A percentile compares a stretch with the other conserved stretches of the same genome.
Conservation (phyloP, 495 filamentous ascomycete species). For the Bryoglossum gracile region DNA sequence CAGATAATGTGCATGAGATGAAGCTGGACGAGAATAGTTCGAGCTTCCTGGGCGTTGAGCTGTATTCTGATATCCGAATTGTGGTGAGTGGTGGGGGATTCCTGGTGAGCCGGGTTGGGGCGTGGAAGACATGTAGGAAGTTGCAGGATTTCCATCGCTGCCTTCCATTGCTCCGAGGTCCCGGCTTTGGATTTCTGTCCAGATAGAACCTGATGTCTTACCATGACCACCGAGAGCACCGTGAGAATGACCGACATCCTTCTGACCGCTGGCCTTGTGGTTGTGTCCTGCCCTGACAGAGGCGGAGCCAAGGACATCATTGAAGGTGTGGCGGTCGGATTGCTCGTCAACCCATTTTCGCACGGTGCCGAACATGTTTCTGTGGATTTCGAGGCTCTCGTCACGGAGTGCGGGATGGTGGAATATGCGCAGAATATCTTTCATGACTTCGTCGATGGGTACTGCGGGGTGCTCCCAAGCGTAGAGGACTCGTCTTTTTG, state of each 20-base stretch:
- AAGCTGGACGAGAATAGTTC: conserved; percentile 9
- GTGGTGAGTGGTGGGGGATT: conserved; percentile 10
- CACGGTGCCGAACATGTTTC: conserved; percentile 79
- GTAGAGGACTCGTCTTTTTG: conserved; percentile 60
- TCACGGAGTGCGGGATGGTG: conserved; percentile 82
- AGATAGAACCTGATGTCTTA: conserved; percentile 40
- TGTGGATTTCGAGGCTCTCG: conserved; percentile 65
- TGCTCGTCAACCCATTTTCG: conserved; percentile 64
- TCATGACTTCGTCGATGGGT: conserved; percentile 66
- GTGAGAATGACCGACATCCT: conserved; percentile 22
- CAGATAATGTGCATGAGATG: conserved; percentile 14
- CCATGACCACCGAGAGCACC: conserved; percentile 43
- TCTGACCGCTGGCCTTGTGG: conserved; percentile 34
- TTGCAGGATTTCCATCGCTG: conserved; percentile 13
- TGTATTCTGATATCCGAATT: conserved; percentile 24
- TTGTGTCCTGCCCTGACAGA: conserved; percentile 78
- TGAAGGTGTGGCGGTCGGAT: conserved; percentile 56
- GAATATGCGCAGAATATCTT: conserved; percentile 71
- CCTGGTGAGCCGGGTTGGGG: conserved; percentile 7
- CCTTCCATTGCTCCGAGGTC: conserved; percentile 34
- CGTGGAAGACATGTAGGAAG: conserved; percentile 6
- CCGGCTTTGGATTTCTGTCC: conserved; percentile 41
- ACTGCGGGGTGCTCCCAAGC: conserved; percentile 84
- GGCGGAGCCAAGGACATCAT: conserved; percentile 64
- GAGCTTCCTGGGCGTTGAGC: conserved; percentile 6